Conservation (phyloP, 139 green algal genomes). For the Chara braunii region DNA sequence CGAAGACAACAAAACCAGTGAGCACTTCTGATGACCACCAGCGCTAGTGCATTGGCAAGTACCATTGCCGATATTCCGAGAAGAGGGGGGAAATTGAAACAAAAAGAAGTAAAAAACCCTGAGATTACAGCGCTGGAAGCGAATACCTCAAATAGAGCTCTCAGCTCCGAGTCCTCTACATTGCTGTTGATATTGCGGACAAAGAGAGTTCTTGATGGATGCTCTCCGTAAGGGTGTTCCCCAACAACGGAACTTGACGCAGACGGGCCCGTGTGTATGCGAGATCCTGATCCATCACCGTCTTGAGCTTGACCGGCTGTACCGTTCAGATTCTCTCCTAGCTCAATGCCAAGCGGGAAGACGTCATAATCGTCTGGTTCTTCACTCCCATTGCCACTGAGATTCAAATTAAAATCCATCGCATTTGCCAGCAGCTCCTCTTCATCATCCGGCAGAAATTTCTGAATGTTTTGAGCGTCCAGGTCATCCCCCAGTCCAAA, state of each 20-base stretch:
- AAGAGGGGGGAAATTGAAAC: too few species aligned
- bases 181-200: slow-evolving; percentile 58
- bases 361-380: slow-evolving; percentile 33
- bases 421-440: slow-evolving; percentile 4
- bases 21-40: too few species aligned
- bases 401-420: neutral
- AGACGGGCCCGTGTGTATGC: neutral
- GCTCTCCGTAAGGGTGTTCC: slow-evolving; percentile 47
- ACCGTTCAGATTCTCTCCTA: neutral
- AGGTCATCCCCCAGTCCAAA: neutral
- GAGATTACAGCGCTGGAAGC: too few species aligned
- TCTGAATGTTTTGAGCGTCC: neutral
- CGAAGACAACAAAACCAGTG: too few species aligned
- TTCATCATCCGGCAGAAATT: neutral
- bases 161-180: slow-evolving; percentile 44
- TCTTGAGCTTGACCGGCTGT: neutral
- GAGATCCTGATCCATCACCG: neutral
- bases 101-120: too few species aligned
- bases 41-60: too few species aligned
- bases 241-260: slow-evolving; percentile 16
- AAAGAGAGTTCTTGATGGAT: slow-evolving; percentile 68
- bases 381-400: neutral
- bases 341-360: slow-evolving; percentile 26
- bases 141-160: slow-evolving; percentile 36
- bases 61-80: too few species aligned